Base-by-base conservation (phyloP, 1,139 yeast species). In the Insectozyma bohioensis region DNA sequence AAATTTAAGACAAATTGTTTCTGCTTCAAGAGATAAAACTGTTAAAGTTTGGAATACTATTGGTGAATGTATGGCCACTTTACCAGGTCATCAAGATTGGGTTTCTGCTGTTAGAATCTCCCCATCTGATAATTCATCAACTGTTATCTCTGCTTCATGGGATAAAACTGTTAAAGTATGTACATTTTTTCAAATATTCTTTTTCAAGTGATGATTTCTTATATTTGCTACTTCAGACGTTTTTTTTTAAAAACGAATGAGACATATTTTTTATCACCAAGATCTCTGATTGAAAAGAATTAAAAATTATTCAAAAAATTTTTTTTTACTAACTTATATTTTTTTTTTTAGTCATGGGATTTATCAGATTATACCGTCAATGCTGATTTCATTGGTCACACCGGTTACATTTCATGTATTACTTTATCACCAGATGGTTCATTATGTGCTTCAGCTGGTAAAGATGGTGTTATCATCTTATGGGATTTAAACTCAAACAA, bases 191-290 rank as follows among this genome's bases (percentile, higher is more conserved):
- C 7, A 14, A 28, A 17, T 18, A 5, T 6, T 18, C 3, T 14
- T 40, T 37, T 36, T 35, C 41, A 15, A 52, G 76, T 82, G 92
- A 82, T 83, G 90, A 65, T 52, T 24, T 54, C 47, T 58, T 65
- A 80, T 88, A 90, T 90, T 92, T 90, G 98, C 98, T 92, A 92
- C 98, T 92, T 90, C 97, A 78, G 98, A 92, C 87, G 87, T 54
- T 67, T 68, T 63, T 56, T 56, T 61, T 61, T 51, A 52, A 67
- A 69, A 67, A 63, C 83, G 95, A 78, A 87, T 92, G 98, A 92
- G 97, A 90, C 95, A 84, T 81, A 72, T 63, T 47, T 69, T 72
- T 74, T 83, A 45, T 85, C 96, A 84, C 95, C 96, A 88, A 87
- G 95, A 87, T 87, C 95, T 85, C 97, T 88, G 97, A 88, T 80